phyloP scores from a whole-genome alignment of 164 flowering plant genomes.

The Vitis labrusca region DNA sequence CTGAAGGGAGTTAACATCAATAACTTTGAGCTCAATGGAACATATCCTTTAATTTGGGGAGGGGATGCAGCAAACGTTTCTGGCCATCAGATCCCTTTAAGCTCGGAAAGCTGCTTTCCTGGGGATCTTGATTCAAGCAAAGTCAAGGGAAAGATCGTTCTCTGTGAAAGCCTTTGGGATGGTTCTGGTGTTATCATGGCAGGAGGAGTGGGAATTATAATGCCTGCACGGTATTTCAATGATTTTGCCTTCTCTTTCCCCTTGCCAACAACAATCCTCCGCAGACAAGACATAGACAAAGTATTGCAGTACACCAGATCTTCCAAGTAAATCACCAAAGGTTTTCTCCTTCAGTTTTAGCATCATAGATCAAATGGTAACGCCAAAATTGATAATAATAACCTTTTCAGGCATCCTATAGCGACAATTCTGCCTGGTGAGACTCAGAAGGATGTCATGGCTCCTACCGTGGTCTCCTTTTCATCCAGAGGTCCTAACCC shows the following conservation, averaged over 20 bases:
- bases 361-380: too few relatives aligned
- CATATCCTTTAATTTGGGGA: constrained; percentile 20
- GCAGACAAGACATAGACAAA: constrained; percentile 5
- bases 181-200: background rate
- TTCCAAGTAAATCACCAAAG: constrained; percentile 6
- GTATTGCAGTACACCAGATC: constrained; percentile 15
- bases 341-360: background rate
- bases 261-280: constrained; percentile 11
- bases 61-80: constrained; percentile 16
- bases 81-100: background rate
- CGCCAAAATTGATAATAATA: too few relatives aligned
- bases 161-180: too few relatives aligned
- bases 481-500: background rate
- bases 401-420: too few relatives aligned
- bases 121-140: constrained; percentile 8
- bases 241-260: constrained; percentile 9
- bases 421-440: constrained; percentile 20
- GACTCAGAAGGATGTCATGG: constrained; percentile 11
- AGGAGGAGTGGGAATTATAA: background rate
- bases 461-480: constrained; percentile 19
- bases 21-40: constrained; percentile 15
- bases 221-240: background rate
- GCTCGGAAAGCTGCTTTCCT: background rate
- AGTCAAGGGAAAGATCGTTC: background rate
- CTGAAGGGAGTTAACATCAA: constrained; percentile 1